phyloP scores from a whole-genome alignment of 257 asterid species.

The Forsythia suspensa region DNA sequence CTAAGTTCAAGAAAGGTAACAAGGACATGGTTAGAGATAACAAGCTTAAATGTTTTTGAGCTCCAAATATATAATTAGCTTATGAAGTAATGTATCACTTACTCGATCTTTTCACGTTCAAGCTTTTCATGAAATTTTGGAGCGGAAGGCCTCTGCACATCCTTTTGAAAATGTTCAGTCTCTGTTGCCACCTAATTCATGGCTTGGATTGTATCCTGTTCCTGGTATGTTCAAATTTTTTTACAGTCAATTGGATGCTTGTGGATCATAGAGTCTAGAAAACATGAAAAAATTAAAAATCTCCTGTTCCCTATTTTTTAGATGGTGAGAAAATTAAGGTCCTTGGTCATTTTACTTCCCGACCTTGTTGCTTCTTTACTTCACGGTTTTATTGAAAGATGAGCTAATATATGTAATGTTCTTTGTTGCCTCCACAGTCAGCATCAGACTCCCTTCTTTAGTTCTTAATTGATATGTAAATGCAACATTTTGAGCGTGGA shows the following conservation, averaged over 20 bases:
- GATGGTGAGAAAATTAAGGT: background rate
- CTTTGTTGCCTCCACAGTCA: background rate
- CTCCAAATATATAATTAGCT: slow-evolving; percentile 2
- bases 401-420: background rate
- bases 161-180: slow-evolving; percentile 93
- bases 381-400: background rate
- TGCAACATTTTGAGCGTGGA: too few relatives aligned
- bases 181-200: slow-evolving; percentile 75
- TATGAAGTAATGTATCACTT: slow-evolving; percentile 7
- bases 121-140: slow-evolving; percentile 95
- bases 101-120: slow-evolving; percentile 24
- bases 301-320: background rate
- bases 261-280: slow-evolving; percentile 15
- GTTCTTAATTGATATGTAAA: too few relatives aligned
- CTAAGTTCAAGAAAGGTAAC: slow-evolving; percentile 88
- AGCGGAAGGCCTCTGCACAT: slow-evolving; percentile 86
- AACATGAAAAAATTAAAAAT: background rate
- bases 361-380: background rate
- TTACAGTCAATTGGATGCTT: slow-evolving; percentile 10
- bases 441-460: too few relatives aligned
- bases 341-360: background rate
- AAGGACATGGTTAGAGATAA: slow-evolving; percentile 14
- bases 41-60: slow-evolving; percentile 2
- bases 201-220: slow-evolving; percentile 82
- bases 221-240: slow-evolving; percentile 59